phyloP scores from a whole-genome alignment of 177 flowering plant genomes.

The Telopea speciosissima region DNA sequence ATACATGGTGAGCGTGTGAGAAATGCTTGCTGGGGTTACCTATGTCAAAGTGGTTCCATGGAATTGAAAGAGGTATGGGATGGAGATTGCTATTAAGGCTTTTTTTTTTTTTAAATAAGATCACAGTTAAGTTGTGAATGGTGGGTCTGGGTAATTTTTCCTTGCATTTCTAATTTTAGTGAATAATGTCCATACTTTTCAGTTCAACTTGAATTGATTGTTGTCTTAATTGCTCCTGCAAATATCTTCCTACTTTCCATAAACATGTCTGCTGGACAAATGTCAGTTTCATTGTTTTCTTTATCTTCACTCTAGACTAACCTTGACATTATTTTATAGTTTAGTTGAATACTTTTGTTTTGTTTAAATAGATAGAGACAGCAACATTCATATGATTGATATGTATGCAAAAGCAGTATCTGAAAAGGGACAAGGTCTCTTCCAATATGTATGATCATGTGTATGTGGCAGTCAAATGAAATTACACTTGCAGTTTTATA shows the following conservation, averaged over 20 bases:
- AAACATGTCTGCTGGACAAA: neutral
- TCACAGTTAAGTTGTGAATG: neutral
- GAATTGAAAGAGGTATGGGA: conserved; percentile 85
- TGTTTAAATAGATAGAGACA: no score
- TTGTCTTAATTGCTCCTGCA: neutral
- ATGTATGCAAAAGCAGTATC: no score
- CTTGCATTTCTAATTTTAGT: neutral
- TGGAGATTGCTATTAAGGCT: neutral
- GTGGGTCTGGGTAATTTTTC: neutral
- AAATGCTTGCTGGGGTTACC: conserved; percentile 98
- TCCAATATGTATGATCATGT: no score
- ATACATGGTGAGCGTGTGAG: conserved; percentile 92
- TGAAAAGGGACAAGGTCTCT: no score
- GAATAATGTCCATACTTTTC: neutral
- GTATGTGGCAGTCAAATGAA: no score
- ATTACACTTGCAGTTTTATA: no score
- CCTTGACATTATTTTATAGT: no score
- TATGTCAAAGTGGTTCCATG: conserved; percentile 88
- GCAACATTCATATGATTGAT: no score
- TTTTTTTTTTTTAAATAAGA: neutral
- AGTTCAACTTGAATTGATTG: neutral
- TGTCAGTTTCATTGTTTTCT: neutral
- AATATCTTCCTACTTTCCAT: neutral
- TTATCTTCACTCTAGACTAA: neutral
- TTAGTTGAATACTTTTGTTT: no score